Percentiles rank a stretch among this genome's conserved stretches.
These are phyloP conservation scores for Lactifluus rugatus DNA, from an alignment of 768 basidiomycete species.

Conservation along the genomic window DNA sequence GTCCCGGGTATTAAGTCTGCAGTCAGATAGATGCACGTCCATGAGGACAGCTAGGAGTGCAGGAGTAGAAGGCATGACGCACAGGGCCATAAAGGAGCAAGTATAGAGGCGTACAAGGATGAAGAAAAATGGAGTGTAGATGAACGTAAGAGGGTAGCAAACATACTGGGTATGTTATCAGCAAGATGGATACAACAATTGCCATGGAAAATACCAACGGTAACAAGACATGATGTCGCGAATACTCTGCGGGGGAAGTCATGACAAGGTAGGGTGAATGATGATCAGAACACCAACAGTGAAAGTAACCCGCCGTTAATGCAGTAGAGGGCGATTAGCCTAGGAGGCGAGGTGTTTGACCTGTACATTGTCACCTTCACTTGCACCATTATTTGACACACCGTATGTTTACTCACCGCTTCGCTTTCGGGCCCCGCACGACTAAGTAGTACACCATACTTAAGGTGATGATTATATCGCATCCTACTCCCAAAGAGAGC, in stretches of 20 bases:
- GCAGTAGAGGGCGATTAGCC: neutral
- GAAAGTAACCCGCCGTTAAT: neutral
- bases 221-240: neutral
- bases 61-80: no score
- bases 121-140: no score
- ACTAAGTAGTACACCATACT: constrained; percentile 4
- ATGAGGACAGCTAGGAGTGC: no score
- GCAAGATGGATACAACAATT: neutral
- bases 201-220: neutral
- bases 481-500: neutral
- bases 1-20: no score
- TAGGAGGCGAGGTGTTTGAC: neutral
- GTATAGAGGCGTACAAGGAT: no score
- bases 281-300: neutral
- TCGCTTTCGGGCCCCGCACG: neutral
- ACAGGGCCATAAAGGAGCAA: no score
- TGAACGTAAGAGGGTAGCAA: no score
- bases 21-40: no score
- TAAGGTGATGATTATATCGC: neutral
- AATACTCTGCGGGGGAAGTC: neutral
- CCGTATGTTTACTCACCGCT: neutral
- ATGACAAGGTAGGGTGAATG: neutral
- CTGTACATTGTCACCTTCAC: neutral
- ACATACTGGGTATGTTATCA: neutral
- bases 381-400: neutral